Evolutionary conservation across 768 basidiomycete species (phyloP), one percentile per base, ranked within the genome.

Genomic region (Neoboletus brunneissimus): DNA sequence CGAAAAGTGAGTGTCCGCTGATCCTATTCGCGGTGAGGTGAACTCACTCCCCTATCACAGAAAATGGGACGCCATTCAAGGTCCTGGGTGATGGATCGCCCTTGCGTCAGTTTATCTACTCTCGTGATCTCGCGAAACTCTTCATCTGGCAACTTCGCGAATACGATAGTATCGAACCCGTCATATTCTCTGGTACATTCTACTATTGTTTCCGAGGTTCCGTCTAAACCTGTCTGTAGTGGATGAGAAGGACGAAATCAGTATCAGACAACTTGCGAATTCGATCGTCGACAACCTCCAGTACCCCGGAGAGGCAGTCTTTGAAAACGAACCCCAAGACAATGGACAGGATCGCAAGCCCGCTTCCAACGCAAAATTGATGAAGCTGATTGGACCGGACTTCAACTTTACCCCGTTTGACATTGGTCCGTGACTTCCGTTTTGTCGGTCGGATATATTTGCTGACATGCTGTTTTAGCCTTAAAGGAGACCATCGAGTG

Each of bases 311-410:
- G 80, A 88, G 50, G 93, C 92, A 65, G 72, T 8, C 25, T 97
- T 94, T 72, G 93, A 97, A 73, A 83, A 73, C 54, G 63, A 72
- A 51, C 13, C 56, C 37, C 62, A 84, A 51, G 85, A 94, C 10
- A 96, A 98, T 65, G 94, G 96, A 1, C 95, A 98, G 72, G 95
- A 87, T 82, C 87, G 94, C 63, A 98, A 98, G 75, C 94, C 95
- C 0, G 95, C 95, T 18, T 93, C 92, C 37, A 98, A 98, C 74
- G 85, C 82, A 66, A 96, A 95, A 72, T 77, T 97, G 7, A 68
- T 91, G 48, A 74, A 73, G n/a, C 75, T 90, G 51, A 85, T 94
- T 48, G 87, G 87, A 29, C 44, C 63, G 0, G 85, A 77, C 5
- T 97, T 95, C 77, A 66, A 88, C 72, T 98, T 98, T 73, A 97